Base-by-base conservation (phyloP, 768 basidiomycete genomes). In the Hebeloma cylindrosporum region DNA sequence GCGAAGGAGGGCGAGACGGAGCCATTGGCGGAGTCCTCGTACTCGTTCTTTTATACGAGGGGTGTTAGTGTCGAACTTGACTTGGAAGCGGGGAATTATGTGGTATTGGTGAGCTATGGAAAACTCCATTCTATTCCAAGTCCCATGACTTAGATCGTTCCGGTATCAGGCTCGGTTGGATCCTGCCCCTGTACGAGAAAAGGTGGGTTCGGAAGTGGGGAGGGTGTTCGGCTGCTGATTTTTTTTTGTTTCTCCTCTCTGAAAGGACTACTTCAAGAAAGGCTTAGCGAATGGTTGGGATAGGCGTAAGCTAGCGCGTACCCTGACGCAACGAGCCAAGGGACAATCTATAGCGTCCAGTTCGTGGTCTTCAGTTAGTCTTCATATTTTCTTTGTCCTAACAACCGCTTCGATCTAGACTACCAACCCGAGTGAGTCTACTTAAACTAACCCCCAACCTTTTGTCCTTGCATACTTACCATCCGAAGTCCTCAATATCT, bases 1-100 rank as follows among this genome's bases (percentile, higher is more conserved):
- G 77, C 67, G 50, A 73, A 67, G 49, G 63, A 67, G 39, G 76
- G 73, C 5, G 66, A 68, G 25, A 63, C 57, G 5, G 60, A 66
- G 14, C 57, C 62, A 5, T 16, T 71, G 13, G 64, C 64, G 0
- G 58, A 62, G 30, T 68, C 70, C 1, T 57, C 57, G 7, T 61
- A 61, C 25, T 63, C 68, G 0, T 51, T 61, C 33, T 60, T 64
- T 52, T 58, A 51, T 38, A 50, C 54, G 6, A 55, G 72, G 10
- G 68, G 69, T 43, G 67, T 69, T n/a, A 71, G 64, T 42, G 42
- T 71, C 3, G 72, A 75, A 45, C 21, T 72, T 8, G 50, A 66
- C 3, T 58, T 73, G 9, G 66, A 68, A 6, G 65, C 68, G 3
- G 74, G 73, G 13, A 65, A 69, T 25, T 75, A 74, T 48, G 60